Percentiles rank a stretch among this genome's conserved stretches.
phyloP scores from a whole-genome alignment of 805 yeast species.

The Lachancea meyersii region DNA sequence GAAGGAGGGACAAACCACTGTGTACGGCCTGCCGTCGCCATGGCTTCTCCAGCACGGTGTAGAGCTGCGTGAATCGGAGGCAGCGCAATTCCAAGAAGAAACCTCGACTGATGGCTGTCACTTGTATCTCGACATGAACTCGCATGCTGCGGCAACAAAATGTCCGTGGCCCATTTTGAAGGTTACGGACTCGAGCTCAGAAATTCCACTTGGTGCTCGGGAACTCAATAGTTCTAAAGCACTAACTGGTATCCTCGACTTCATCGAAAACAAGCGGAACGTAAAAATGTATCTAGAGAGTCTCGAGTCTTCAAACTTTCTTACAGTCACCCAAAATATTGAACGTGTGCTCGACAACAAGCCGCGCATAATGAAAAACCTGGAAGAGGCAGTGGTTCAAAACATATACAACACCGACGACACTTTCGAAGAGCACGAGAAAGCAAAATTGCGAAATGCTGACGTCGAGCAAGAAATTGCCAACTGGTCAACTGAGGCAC shows the following conservation, averaged over 20 bases:
- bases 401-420: slow-evolving; percentile 14
- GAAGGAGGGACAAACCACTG: slow-evolving; percentile 3
- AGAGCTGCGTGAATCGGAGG: slow-evolving; percentile 20
- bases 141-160: background rate
- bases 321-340: slow-evolving; percentile 12
- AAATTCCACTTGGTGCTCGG: slow-evolving; percentile 6
- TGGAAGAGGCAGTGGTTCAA: slow-evolving; percentile 11
- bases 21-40: slow-evolving; percentile 29
- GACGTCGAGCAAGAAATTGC: slow-evolving; percentile 19
- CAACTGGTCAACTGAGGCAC: slow-evolving; percentile 29
- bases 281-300: slow-evolving; percentile 24
- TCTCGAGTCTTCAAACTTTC: slow-evolving; percentile 22
- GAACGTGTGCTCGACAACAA: slow-evolving; percentile 14
- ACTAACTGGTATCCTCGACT: slow-evolving; percentile 17
- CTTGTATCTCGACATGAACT: slow-evolving; percentile 19
- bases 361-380: slow-evolving; percentile 13
- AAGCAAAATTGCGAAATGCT: slow-evolving; percentile 12
- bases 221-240: slow-evolving; percentile 26
- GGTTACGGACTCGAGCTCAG: slow-evolving; percentile 9
- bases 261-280: slow-evolving; percentile 27
- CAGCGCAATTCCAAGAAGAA: background rate
- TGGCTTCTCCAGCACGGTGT: slow-evolving; percentile 16
- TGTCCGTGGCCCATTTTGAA: slow-evolving; percentile 7
- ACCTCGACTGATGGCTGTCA: slow-evolving; percentile 26
- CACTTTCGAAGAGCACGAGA: slow-evolving; percentile 17